Evolutionary conservation across 2,329 filamentous ascomycete species (phyloP).

Genomic region (Aspergillus fischeri): DNA sequence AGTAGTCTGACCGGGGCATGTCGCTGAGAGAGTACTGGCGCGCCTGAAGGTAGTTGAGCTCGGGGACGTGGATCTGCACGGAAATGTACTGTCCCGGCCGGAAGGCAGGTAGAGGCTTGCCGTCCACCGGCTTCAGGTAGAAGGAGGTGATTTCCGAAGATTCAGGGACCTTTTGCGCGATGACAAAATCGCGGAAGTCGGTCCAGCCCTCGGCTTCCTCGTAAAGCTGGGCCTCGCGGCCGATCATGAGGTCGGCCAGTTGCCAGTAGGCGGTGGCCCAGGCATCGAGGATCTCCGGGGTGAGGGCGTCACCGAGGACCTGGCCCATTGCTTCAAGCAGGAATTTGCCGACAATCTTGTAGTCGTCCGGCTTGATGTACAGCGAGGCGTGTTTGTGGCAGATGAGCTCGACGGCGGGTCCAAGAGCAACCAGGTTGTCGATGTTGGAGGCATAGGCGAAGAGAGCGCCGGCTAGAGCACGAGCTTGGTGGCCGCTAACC

Average conservation of each 20-base stretch:
- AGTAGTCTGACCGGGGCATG: slow-evolving; percentile 55
- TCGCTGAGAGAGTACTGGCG: slow-evolving; percentile 71
- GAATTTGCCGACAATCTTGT: slow-evolving; percentile 63
- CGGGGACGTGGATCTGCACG: slow-evolving; percentile 55
- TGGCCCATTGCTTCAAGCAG: slow-evolving; percentile 62
- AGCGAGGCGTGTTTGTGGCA: slow-evolving; percentile 70
- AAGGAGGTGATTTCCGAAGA: slow-evolving; percentile 65
- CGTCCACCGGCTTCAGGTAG: slow-evolving; percentile 61
- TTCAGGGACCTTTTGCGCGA: slow-evolving; percentile 60
- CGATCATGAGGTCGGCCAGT: slow-evolving; percentile 65
- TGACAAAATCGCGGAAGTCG: slow-evolving; percentile 61
- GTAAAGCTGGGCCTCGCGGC: slow-evolving; percentile 60
- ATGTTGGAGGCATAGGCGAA: slow-evolving; percentile 68
- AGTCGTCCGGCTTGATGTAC: slow-evolving; percentile 63
- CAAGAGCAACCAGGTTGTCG: slow-evolving; percentile 58
- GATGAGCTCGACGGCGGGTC: slow-evolving; percentile 59
- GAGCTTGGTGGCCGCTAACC: slow-evolving; percentile 60
- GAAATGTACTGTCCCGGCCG: slow-evolving; percentile 71
- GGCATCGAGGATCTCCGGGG: slow-evolving; percentile 57
- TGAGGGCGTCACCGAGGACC: slow-evolving; percentile 64
- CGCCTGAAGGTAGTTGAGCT: slow-evolving; percentile 58
- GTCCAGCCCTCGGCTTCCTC: slow-evolving; percentile 48
- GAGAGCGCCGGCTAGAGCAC: slow-evolving; percentile 64
- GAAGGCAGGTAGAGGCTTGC: slow-evolving; percentile 56
- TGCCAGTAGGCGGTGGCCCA: slow-evolving; percentile 69